Evolutionary conservation across 2,329 filamentous ascomycete genomes (phyloP), one percentile per base, ranked within the genome.

Genomic region (Arthrocladium fulminans): DNA sequence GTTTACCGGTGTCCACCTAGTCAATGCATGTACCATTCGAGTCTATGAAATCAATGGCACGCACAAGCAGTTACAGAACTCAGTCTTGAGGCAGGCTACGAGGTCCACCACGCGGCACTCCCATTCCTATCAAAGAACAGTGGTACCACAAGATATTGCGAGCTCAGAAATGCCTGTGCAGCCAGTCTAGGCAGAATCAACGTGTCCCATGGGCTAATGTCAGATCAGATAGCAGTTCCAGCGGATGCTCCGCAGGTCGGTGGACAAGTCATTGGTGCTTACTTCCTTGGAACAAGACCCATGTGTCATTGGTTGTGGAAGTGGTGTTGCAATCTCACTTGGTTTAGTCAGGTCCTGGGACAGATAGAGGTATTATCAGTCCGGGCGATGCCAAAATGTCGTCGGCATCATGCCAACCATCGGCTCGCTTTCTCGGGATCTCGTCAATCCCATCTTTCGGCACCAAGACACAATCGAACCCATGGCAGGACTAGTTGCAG

Each of bases 331-430:
- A 4, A 72, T 70, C 23, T 76, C 74, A 23, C 63, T 84, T 19
- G 81, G 80, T 0, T 68, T 85, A 2, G 76, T 78, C 86, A 2
- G 81, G 81, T 5, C 77, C 80, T 0, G 82, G 82, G 63, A 85
- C 82, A 0, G 71, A 72, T 51, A 82, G 81, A 2, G 81, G 76
- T 15, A 83, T 86, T 47, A 59, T 84, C 3, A 71, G 69, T 8
- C 83, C 83, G 0, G 58, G 60, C 40, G 57, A 65, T 35, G 58
- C 66, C 3, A 83, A 77, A 82, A 81, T 49, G 60, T 84, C 1
- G 81, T 84, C 0, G 82, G 79, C 1, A 80, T 86, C 60, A 83
- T 81, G 59, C 79, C 81, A 1, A 82, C 80, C 0, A 77, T 84
- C 1, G 82, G 81, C 0, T 67, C 85, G 2, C 83, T 76, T 0